Conservation (phyloP, 2,329 filamentous ascomycete species). For the Penicillium sumatraense region DNA sequence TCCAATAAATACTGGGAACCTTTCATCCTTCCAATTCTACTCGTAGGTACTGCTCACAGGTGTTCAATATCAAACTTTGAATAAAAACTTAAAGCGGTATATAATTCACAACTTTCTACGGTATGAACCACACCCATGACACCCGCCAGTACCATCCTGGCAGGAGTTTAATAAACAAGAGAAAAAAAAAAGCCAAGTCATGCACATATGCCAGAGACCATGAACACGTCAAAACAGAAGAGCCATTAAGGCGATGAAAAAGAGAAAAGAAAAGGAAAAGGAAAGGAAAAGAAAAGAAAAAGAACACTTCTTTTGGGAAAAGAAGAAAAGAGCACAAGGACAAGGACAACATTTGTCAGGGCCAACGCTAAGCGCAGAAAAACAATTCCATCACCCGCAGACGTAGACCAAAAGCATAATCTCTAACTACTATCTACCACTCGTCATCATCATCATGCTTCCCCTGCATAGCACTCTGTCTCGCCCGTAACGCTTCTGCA, state of each 20-base stretch:
- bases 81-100: no score
- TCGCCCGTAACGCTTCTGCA: conserved; percentile 76
- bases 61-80: no score
- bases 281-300: neutral
- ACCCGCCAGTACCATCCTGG: no score
- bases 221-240: neutral
- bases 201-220: neutral
- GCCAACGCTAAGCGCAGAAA: conserved; percentile 30
- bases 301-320: no score
- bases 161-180: no score
- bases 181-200: no score
- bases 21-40: no score
- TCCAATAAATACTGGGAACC: no score
- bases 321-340: conserved; percentile 16
- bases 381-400: neutral
- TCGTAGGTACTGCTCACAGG: no score
- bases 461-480: conserved; percentile 76
- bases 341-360: no score
- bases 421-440: conserved; percentile 55
- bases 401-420: conserved; percentile 8
- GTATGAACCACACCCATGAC: no score
- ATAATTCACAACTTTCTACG: no score
- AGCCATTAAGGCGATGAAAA: neutral
- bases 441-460: conserved; percentile 72
- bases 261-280: neutral